Conservation (phyloP, 2,329 filamentous ascomycete genomes). For the Fusarium pseudograminearum region DNA sequence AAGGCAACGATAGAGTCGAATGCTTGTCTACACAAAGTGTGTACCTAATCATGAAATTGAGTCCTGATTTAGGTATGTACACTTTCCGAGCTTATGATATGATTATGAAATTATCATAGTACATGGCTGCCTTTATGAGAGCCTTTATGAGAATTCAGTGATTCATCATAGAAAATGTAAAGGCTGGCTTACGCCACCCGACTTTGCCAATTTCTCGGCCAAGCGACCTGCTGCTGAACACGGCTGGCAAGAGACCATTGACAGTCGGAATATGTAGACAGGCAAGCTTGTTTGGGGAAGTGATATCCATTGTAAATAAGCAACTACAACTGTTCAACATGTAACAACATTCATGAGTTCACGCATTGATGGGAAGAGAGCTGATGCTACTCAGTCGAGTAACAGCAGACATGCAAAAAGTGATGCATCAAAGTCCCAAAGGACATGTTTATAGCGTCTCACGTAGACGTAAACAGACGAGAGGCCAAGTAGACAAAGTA, state of each 20-base stretch:
- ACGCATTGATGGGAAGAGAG: background rate
- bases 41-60: background rate
- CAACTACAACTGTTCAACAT: background rate
- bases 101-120: background rate
- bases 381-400: background rate
- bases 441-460: conserved; percentile 39
- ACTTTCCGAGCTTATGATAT: background rate
- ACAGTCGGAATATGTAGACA: background rate
- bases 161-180: too few species aligned
- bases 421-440: conserved; percentile 30
- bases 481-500: conserved; percentile 41
- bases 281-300: background rate
- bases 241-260: too few species aligned
- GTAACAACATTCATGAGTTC: background rate
- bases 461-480: conserved; percentile 43
- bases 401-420: conserved; percentile 9
- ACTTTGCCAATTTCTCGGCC: background rate
- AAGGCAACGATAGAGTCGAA: background rate
- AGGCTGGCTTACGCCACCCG: background rate
- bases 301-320: background rate
- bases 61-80: background rate
- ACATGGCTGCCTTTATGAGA: background rate
- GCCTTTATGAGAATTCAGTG: too few species aligned
- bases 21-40: background rate
- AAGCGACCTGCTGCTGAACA: too few species aligned